phyloP scores from a whole-genome alignment of 2,329 filamentous ascomycete genomes.

The Aspergillus neoniger region DNA sequence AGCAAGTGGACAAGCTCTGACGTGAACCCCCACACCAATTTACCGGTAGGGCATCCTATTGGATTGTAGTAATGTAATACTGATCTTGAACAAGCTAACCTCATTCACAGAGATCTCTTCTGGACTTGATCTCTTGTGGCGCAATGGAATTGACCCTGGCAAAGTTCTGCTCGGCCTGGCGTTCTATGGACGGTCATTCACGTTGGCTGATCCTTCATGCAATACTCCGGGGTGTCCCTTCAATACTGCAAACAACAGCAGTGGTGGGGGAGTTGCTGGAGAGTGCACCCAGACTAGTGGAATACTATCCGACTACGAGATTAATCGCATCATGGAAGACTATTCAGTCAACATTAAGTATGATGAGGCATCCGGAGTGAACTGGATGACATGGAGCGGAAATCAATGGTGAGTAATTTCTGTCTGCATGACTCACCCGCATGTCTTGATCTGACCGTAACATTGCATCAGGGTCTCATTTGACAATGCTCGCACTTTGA shows the following conservation, averaged over 20 bases:
- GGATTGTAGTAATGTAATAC: no score
- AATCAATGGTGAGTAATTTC: slow-evolving; percentile 16
- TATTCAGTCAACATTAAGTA: slow-evolving; percentile 18
- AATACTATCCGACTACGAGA: slow-evolving; percentile 28
- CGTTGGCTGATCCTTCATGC: slow-evolving; percentile 6
- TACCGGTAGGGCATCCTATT: background rate
- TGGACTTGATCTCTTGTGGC: slow-evolving; percentile 18
- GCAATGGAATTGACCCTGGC: slow-evolving; percentile 6
- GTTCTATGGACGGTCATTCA: slow-evolving; percentile 17
- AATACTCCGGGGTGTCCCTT: slow-evolving; percentile 17
- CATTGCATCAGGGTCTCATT: slow-evolving; percentile 25
- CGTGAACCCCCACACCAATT: slow-evolving; percentile 18
- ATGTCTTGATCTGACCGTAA: no score
- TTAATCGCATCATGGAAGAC: slow-evolving; percentile 23
- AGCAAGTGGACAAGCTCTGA: slow-evolving; percentile 7
- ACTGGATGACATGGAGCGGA: slow-evolving; percentile 10
- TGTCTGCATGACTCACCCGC: no score
- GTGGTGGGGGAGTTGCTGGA: slow-evolving; percentile 19
- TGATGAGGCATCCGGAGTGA: no score
- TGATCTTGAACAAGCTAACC: no score
- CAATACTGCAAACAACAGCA: background rate
- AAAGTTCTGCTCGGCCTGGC: slow-evolving; percentile 17
- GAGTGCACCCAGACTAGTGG: slow-evolving; percentile 25
- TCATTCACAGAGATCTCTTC: slow-evolving; percentile 12
- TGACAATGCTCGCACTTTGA: slow-evolving; percentile 41